These are phyloP conservation scores for Citrus sinensis DNA, from an alignment of 345 rosid genomes.

Conservation along the genomic window DVS_A1.0 CM039162.1:22114001-22114500, in stretches of 20 bases:
- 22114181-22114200: too few species aligned
- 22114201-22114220: conserved; percentile 3
- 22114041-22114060: neutral
- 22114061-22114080: neutral
- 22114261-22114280: neutral
- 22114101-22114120: neutral
- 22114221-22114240: neutral
- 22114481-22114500: neutral
- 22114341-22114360: conserved; percentile 9
- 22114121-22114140: neutral
- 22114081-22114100: neutral
- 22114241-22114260: neutral
- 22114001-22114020: neutral
- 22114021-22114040: neutral
- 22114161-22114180: neutral
- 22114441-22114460: conserved; percentile 2
- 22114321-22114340: conserved; percentile 18
- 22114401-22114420: conserved; percentile 9
- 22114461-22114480: conserved; percentile 8
- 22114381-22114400: neutral
- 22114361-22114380: conserved; percentile 18
- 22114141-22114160: neutral
- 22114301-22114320: neutral
- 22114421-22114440: neutral
- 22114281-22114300: neutral